phyloP scores from a whole-genome alignment of 768 basidiomycete species.

The Pleurotus platypus region DNA sequence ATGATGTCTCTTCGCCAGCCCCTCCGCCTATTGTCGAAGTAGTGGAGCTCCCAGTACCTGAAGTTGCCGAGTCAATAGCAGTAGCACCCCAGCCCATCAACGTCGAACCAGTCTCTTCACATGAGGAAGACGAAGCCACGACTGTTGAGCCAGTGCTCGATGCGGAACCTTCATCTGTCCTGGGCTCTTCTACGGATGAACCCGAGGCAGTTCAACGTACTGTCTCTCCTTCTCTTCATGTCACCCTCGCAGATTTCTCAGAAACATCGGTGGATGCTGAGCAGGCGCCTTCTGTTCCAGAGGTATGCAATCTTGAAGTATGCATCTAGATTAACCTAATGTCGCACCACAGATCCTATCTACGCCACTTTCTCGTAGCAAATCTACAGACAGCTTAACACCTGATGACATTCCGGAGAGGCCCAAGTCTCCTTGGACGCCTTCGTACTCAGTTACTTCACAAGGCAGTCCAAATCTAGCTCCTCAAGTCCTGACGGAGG shows the following conservation, averaged over 20 bases:
- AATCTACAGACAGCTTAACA: conserved; percentile 2
- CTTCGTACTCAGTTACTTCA: conserved; percentile 18
- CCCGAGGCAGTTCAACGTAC: not conserved
- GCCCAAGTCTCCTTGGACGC: conserved; percentile 22
- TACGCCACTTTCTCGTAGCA: not conserved
- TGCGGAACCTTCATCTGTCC: not conserved
- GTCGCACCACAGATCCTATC: not conserved
- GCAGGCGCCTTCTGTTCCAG: not conserved
- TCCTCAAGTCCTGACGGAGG: conserved; percentile 1
- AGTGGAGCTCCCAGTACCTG: too few species aligned
- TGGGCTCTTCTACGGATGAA: not conserved
- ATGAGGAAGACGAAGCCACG: not conserved
- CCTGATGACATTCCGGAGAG: conserved; percentile 12
- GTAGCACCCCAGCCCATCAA: too few species aligned
- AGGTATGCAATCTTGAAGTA: not conserved
- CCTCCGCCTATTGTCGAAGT: too few species aligned
- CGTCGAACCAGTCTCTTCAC: not conserved
- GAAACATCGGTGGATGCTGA: not conserved
- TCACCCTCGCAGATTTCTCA: not conserved
- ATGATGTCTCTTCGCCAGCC: too few species aligned
- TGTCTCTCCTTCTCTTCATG: not conserved
- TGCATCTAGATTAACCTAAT: not conserved
- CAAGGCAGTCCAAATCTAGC: conserved; percentile 13
- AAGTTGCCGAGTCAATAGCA: too few species aligned
- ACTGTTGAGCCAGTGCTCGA: not conserved